Conservation (phyloP, 768 basidiomycete genomes). For the Austroboletus eburneus region DNA sequence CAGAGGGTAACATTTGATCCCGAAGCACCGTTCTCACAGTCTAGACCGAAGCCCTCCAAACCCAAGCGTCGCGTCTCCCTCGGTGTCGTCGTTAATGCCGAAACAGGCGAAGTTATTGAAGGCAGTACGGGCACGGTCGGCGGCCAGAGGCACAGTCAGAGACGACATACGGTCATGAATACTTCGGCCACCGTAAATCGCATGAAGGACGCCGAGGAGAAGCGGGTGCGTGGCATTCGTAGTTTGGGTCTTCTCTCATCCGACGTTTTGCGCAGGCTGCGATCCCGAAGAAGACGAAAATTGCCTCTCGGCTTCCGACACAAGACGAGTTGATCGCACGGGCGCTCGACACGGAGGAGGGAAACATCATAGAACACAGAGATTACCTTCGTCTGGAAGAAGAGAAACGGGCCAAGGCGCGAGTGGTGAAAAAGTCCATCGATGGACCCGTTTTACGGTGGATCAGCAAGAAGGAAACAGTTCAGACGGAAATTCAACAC, state of each 20-base stretch:
- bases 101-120: constrained; percentile 55
- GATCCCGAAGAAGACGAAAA: constrained; percentile 57
- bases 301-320: constrained; percentile 49
- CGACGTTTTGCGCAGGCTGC: constrained; percentile 41
- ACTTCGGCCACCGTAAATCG: constrained; percentile 63
- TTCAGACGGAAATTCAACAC: constrained; percentile 37
- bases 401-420: constrained; percentile 67
- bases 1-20: constrained; percentile 69
- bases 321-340: constrained; percentile 83
- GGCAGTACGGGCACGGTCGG: constrained; percentile 17
- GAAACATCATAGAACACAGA: constrained; percentile 72
- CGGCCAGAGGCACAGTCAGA: constrained; percentile 51
- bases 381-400: constrained; percentile 80
- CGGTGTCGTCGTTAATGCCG: constrained; percentile 51
- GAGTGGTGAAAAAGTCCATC: constrained; percentile 55
- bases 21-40: constrained; percentile 31
- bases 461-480: constrained; percentile 62
- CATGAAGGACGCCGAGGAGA: constrained; percentile 60
- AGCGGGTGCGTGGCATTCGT: constrained; percentile 41
- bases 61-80: constrained; percentile 50
- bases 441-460: constrained; percentile 69
- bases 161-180: constrained; percentile 67
- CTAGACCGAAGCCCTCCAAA: constrained; percentile 25
- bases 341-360: constrained; percentile 84
- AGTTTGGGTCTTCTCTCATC: not conserved